Evolutionary conservation across 352 stramenopile genomes (phyloP).

Genomic region (Globisporangium polare): DNA sequence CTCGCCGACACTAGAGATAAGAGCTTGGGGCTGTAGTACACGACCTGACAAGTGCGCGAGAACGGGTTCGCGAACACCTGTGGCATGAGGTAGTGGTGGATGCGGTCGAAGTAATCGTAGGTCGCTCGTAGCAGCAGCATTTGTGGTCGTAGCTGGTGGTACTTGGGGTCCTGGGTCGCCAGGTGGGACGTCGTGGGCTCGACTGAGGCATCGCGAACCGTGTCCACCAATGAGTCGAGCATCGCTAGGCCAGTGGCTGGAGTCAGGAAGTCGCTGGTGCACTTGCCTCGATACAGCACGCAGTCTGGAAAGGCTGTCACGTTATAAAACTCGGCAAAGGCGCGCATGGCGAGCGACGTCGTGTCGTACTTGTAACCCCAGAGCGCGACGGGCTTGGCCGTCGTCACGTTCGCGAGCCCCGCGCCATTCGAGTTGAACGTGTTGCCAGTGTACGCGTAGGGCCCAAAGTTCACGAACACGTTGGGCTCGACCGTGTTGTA

Average conservation of each 20-base stretch:
- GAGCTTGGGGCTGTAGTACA: conserved; percentile 10
- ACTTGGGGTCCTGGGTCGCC: not conserved
- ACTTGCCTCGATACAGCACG: conserved; percentile 4
- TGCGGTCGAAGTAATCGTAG: conserved; percentile 11
- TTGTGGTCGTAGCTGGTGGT: not conserved
- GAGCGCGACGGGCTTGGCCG: not conserved
- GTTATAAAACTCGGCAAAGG: conserved; percentile 6
- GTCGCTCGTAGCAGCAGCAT: not conserved
- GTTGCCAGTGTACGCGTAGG: conserved; percentile 14
- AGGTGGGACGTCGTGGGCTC: not conserved
- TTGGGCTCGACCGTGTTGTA: conserved; percentile 6
- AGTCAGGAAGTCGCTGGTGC: not conserved
- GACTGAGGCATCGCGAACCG: not conserved
- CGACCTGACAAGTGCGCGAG: conserved; percentile 2
- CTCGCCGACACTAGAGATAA: not conserved
- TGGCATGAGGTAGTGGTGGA: conserved; percentile 15
- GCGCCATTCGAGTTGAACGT: not conserved
- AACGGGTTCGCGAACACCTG: conserved; percentile 4
- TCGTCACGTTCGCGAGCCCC: not conserved
- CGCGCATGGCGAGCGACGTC: conserved; percentile 11
- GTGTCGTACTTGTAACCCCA: conserved; percentile 20
- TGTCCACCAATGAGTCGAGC: not conserved
- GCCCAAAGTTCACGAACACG: conserved; percentile 11
- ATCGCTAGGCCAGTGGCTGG: not conserved
- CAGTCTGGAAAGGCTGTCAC: conserved; percentile 1